Conservation (phyloP, 2,329 filamentous ascomycete genomes). For the Aureobasidium leucospermi region DNA sequence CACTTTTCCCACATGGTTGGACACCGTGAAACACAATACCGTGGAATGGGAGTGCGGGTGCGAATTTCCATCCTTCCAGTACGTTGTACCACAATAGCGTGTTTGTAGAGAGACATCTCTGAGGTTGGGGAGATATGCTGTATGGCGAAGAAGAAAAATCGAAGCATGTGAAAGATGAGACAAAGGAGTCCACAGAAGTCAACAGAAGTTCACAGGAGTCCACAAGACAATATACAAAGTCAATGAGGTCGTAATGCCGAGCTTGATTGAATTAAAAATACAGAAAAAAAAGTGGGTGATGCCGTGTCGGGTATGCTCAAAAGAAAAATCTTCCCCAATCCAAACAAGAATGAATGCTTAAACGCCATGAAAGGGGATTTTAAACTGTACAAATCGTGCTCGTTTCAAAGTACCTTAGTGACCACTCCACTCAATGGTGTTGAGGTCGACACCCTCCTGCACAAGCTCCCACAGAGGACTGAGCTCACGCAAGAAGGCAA, state of each 20-base stretch:
- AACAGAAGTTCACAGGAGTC: too few species aligned
- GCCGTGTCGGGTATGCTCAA: not conserved
- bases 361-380: not conserved
- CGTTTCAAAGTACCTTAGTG: slow-evolving; percentile 50
- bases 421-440: slow-evolving; percentile 97
- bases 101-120: too few species aligned
- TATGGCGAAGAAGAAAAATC: too few species aligned
- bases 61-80: too few species aligned
- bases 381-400: too few species aligned
- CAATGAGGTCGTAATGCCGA: not conserved
- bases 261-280: not conserved
- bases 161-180: too few species aligned
- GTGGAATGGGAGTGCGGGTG: too few species aligned
- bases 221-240: not conserved
- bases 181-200: too few species aligned
- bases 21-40: too few species aligned
- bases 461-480: slow-evolving; percentile 97
- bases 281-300: not conserved
- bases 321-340: not conserved
- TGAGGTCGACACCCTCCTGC: slow-evolving; percentile 89
- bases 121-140: too few species aligned
- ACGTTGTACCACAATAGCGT: too few species aligned
- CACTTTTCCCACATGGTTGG: too few species aligned
- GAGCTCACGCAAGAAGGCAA: slow-evolving; percentile 86
- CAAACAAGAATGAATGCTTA: not conserved